Base-by-base conservation (phyloP, 148 eudicot genomes). In the Spergularia marina region DNA sequence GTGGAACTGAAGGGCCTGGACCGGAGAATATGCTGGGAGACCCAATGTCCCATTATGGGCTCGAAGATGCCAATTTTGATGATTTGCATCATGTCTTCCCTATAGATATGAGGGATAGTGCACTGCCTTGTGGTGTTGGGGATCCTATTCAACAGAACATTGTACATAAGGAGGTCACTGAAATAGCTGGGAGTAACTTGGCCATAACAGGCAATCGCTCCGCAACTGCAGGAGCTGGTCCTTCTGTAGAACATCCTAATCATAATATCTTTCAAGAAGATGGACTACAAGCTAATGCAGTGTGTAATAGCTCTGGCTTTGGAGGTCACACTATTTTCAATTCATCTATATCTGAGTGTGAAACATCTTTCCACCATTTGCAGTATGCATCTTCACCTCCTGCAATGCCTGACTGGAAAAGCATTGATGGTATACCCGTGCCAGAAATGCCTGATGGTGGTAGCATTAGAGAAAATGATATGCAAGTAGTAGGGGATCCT, bases 371-470 rank as follows among this genome's bases (percentile, higher is more conserved):
- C 34, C 86, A 86, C 72, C 76, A 82, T 12, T 66, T 86, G 79
- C 87, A 79, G 30, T 90, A 82, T 86, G 79, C 90, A 81, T 79
- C 97, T 67, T 80, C 83, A 53, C 83, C 84, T 64, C 86, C 90
- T 80, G 78, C 80, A 23, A 71, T 83, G 80, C 83, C 89, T 53
- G 86, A 75, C 17, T 93, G 98, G 96, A 86, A 83, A 71, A 76
- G 81, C 16, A 59, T 83, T 77, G 89, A 84, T 71, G 84, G 78
- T 66, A 71, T 86, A 49, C 72, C 89, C 70, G 81, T 76, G 53
- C 76, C 87, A 74, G 78, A 75, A 47, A 76, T 83, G 86, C 86
- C 86, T 12, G 74, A 79, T 36, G 72, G 82, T 79, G 53, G 74
- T 55, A 71, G 65, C 76, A 65, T 80, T 68, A 71, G 62, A 20